Conservation (phyloP, 1,139 yeast genomes). For the Saccharomyces hybrid region DNA sequence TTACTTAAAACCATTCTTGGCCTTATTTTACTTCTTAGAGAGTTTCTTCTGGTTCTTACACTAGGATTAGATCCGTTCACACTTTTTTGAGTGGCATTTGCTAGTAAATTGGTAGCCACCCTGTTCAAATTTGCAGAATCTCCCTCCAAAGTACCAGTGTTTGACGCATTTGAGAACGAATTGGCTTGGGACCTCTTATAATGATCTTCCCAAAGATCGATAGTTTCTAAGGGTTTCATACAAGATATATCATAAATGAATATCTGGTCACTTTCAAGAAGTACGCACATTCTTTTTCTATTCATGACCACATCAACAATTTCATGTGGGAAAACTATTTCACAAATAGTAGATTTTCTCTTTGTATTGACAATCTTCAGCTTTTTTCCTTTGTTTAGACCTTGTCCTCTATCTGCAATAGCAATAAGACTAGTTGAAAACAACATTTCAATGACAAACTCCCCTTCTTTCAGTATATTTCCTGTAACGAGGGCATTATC, state of each 20-base stretch:
- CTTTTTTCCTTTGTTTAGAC: slow-evolving; percentile 37
- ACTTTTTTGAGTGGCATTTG: neutral
- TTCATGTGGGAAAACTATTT: slow-evolving; percentile 55
- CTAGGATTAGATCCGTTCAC: neutral
- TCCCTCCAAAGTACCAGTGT: slow-evolving; percentile 1
- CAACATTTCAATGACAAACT: slow-evolving; percentile 49
- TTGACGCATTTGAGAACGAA: neutral
- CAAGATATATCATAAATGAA: slow-evolving; percentile 68
- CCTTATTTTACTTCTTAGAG: slow-evolving; percentile 9
- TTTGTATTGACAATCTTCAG: slow-evolving; percentile 61
- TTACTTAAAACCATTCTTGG: slow-evolving; percentile 24
- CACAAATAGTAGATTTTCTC: slow-evolving; percentile 36
- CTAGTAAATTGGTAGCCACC: neutral
- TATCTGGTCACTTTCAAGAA: slow-evolving; percentile 53
- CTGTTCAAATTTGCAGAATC: slow-evolving; percentile 2
- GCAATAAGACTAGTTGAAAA: slow-evolving; percentile 65
- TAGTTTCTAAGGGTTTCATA: slow-evolving; percentile 56
- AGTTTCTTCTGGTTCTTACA: slow-evolving; percentile 8
- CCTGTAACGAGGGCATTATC: slow-evolving; percentile 1
- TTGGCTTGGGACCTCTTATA: slow-evolving; percentile 5
- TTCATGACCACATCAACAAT: slow-evolving; percentile 58
- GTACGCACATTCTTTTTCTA: slow-evolving; percentile 55
- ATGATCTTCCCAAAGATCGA: slow-evolving; percentile 34
- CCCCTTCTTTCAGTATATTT: slow-evolving; percentile 2
- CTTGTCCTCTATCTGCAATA: slow-evolving; percentile 42